phyloP scores from a whole-genome alignment of 495 filamentous ascomycete genomes.

The Aspergillus bridgeri region DNA sequence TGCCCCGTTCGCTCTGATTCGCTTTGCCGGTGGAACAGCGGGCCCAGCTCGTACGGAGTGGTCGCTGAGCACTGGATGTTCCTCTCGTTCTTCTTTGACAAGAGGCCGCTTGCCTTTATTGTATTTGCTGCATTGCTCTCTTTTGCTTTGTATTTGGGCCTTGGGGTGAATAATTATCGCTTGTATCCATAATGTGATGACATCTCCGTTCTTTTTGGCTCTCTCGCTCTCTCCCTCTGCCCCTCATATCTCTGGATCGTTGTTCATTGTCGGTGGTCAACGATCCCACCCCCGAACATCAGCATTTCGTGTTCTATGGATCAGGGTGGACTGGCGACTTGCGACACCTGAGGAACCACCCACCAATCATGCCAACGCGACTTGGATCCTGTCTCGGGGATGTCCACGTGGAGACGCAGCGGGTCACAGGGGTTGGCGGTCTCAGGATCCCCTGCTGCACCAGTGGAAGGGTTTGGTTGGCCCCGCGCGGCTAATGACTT shows the following conservation, averaged over 20 bases:
- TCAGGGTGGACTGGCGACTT: conserved; percentile 14
- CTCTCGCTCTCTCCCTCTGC: too few species aligned
- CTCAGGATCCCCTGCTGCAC: neutral
- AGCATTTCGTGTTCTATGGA: conserved; percentile 1
- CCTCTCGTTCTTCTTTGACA: too few species aligned
- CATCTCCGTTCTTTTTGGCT: too few species aligned
- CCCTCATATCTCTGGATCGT: neutral
- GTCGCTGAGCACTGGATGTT: too few species aligned
- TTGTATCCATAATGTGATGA: conserved; percentile 10
- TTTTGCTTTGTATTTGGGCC: neutral
- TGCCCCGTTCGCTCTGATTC: neutral
- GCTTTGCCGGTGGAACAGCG: neutral
- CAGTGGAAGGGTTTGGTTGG: too few species aligned
- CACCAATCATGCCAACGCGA: conserved; percentile 70
- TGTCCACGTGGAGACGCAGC: conserved; percentile 45
- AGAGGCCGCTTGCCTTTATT: too few species aligned
- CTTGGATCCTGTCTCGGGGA: conserved; percentile 52
- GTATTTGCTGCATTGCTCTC: too few species aligned
- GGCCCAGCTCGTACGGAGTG: neutral
- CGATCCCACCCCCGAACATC: neutral
- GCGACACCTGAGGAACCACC: conserved; percentile 64
- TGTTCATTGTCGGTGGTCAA: too few species aligned
- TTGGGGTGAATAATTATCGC: neutral
- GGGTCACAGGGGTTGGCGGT: neutral
- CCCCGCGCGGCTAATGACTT: conserved; percentile 32